Evolutionary conservation across 2,329 filamentous ascomycete genomes (phyloP).

Genomic region (Aureobasidium sp.): DNA sequence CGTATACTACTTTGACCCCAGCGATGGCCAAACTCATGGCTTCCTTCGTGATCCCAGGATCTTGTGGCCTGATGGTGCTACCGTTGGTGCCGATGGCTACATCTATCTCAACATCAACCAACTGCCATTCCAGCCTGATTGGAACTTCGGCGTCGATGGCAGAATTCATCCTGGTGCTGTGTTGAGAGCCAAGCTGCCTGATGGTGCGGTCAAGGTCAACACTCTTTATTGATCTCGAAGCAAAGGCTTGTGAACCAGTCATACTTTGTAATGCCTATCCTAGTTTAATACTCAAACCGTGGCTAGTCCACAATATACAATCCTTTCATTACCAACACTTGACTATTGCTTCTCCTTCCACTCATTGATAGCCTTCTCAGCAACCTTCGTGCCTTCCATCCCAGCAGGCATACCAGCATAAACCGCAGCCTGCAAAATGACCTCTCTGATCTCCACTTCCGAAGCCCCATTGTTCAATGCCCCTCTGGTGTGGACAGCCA

Average conservation of each 20-base stretch:
- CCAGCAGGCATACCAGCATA: conserved; percentile 51
- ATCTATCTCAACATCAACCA: conserved; percentile 47
- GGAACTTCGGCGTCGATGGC: conserved; percentile 41
- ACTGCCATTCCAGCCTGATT: conserved; percentile 41
- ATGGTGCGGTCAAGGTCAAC: conserved; percentile 35
- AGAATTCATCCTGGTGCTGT: conserved; percentile 40
- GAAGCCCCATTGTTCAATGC: conserved; percentile 57
- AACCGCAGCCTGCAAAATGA: conserved; percentile 43
- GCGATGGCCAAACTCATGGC: conserved; percentile 30
- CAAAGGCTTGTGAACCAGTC: not conserved
- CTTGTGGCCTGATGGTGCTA: conserved; percentile 39
- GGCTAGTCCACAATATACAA: not conserved
- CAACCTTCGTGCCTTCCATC: conserved; percentile 48
- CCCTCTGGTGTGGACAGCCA: conserved; percentile 56
- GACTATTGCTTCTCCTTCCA: conserved; percentile 37
- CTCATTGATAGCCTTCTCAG: conserved; percentile 46
- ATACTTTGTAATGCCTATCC: not conserved
- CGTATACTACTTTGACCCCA: conserved; percentile 39
- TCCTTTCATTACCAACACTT: not conserved
- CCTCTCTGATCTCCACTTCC: conserved; percentile 57
- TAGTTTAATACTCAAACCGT: not conserved
- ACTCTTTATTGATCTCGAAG: not conserved
- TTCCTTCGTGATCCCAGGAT: conserved; percentile 40
- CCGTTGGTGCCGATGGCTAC: conserved; percentile 38
- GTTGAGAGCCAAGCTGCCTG: conserved; percentile 36